A percentile compares a stretch with the other conserved stretches of the same genome.
Conservation (phyloP, 202 grass and related monocot species). For the Hordeum pubiflorum region DNA sequence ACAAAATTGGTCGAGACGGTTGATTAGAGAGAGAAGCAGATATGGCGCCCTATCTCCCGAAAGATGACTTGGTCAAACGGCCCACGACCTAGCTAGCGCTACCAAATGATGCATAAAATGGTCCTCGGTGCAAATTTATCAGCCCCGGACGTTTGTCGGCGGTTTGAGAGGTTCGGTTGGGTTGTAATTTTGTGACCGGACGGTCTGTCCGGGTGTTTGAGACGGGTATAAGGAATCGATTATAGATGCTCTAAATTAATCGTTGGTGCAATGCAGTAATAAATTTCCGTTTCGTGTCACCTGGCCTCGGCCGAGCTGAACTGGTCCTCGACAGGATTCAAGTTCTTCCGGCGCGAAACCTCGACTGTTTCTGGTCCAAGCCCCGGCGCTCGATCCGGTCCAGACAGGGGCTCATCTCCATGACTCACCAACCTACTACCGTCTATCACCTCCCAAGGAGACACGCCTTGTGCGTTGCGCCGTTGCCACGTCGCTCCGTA, state of each 20-base stretch:
- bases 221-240: too few relatives aligned
- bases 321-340: neutral
- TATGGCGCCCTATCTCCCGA: neutral
- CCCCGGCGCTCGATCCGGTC: neutral
- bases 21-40: neutral
- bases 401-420: neutral
- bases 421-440: neutral
- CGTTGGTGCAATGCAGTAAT: neutral
- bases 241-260: too few relatives aligned
- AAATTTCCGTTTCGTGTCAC: slow-evolving; percentile 22
- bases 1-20: neutral
- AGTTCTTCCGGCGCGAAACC: neutral
- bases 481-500: neutral
- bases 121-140: neutral
- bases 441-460: neutral
- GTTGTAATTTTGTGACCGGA: too few relatives aligned
- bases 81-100: neutral
- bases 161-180: too few relatives aligned
- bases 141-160: too few relatives aligned
- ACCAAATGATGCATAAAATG: neutral
- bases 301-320: neutral
- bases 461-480: neutral
- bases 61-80: neutral
- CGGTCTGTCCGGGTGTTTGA: too few relatives aligned
- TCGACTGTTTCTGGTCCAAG: neutral